Percentiles rank a stretch among this genome's conserved stretches.
These are phyloP conservation scores for Calvatia gigantea DNA, from an alignment of 768 basidiomycete species.

Conservation along the genomic window DNA sequence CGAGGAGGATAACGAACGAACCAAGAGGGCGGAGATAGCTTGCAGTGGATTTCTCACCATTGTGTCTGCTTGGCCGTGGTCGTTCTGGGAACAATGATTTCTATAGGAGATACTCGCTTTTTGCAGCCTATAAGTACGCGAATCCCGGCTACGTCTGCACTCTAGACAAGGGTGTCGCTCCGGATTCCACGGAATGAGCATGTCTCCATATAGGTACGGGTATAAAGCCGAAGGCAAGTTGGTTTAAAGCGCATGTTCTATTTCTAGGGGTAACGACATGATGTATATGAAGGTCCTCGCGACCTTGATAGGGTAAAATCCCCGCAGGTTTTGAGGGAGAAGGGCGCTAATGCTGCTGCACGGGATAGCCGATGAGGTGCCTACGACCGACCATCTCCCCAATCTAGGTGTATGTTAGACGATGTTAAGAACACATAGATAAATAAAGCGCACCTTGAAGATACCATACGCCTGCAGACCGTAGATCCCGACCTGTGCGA, in stretches of 20 bases:
- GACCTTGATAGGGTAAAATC: not conserved
- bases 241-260: not conserved
- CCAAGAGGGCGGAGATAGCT: too few relatives aligned
- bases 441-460: constrained; percentile 60
- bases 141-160: too few relatives aligned
- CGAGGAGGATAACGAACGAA: too few relatives aligned
- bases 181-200: too few relatives aligned
- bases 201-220: too few relatives aligned
- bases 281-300: not conserved
- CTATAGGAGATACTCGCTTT: too few relatives aligned
- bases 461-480: constrained; percentile 87
- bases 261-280: constrained; percentile 3
- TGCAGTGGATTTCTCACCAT: too few relatives aligned
- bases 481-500: constrained; percentile 66
- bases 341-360: constrained; percentile 33
- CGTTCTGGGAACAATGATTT: too few relatives aligned
- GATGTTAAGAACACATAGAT: not conserved
- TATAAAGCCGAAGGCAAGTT: not conserved
- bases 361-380: constrained; percentile 74
- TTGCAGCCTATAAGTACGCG: too few relatives aligned
- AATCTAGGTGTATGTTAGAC: constrained; percentile 41
- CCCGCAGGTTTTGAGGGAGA: not conserved
- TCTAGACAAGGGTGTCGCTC: too few relatives aligned
- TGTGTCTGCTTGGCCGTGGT: too few relatives aligned
- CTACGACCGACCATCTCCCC: constrained; percentile 87